A percentile compares a stretch with the other conserved stretches of the same genome.
phyloP scores from a whole-genome alignment of 2,329 filamentous ascomycete genomes.

The Sodiomyces alkalinus region DNA sequence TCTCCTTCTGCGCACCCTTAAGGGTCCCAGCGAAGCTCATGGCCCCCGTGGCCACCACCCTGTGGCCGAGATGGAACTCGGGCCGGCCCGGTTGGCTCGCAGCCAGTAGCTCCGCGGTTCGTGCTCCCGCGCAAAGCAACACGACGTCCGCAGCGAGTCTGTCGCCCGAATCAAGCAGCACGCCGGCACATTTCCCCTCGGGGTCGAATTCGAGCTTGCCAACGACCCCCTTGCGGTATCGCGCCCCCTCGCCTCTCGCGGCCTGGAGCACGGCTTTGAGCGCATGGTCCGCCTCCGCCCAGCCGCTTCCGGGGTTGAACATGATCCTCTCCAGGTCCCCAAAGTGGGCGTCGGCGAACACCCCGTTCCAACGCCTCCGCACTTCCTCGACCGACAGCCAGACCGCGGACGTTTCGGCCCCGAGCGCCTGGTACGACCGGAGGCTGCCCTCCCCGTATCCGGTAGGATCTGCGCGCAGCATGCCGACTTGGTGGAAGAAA shows the following conservation, averaged over 20 bases:
- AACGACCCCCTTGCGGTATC: constrained; percentile 38
- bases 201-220: constrained; percentile 28
- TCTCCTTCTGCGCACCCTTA: constrained; percentile 26
- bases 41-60: constrained; percentile 41
- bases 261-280: constrained; percentile 37
- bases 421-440: constrained; percentile 17
- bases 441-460: constrained; percentile 30
- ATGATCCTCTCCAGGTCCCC: constrained; percentile 37
- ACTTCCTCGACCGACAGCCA: constrained; percentile 34
- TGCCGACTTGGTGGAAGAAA: constrained; percentile 43
- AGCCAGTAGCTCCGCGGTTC: constrained; percentile 37
- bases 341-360: constrained; percentile 42
- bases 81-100: constrained; percentile 31
- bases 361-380: constrained; percentile 36
- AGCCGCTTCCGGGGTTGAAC: constrained; percentile 43
- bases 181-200: constrained; percentile 30
- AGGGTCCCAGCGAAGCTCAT: constrained; percentile 24
- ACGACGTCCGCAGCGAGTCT: constrained; percentile 34
- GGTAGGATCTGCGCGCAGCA: constrained; percentile 25
- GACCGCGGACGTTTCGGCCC: constrained; percentile 22
- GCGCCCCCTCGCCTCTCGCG: constrained; percentile 35
- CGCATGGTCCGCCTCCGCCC: constrained; percentile 42
- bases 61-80: constrained; percentile 34
- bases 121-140: constrained; percentile 39
- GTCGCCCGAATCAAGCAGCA: constrained; percentile 29